A percentile compares a stretch with the other conserved stretches of the same genome.
Evolutionary conservation across 768 basidiomycete species (phyloP).

Genomic region (Favolaschia claudopus): DNA sequence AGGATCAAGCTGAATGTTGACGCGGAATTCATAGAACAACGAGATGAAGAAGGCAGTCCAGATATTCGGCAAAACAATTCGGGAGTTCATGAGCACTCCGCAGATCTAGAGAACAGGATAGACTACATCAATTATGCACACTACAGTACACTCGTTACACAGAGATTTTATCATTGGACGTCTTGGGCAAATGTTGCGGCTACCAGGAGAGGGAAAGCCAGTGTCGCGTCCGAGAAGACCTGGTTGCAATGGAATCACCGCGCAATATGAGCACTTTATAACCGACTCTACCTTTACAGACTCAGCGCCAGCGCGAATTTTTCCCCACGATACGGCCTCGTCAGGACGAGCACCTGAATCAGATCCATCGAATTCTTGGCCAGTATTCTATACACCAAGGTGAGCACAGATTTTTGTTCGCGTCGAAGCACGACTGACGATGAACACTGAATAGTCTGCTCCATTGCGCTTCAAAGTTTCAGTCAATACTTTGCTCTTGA

Average conservation of each 20-base stretch:
- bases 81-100: constrained; percentile 47
- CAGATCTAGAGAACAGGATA: neutral
- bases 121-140: neutral
- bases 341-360: constrained; percentile 97
- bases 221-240: constrained; percentile 96
- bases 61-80: constrained; percentile 53
- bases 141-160: neutral
- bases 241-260: constrained; percentile 33
- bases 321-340: constrained; percentile 98
- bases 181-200: constrained; percentile 89
- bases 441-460: constrained; percentile 96
- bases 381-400: constrained; percentile 97
- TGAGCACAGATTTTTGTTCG: no score
- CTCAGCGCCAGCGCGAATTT: constrained; percentile 87
- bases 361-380: constrained; percentile 98
- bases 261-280: neutral
- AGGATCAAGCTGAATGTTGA: neutral
- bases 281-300: constrained; percentile 71
- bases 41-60: constrained; percentile 55
- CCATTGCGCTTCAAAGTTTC: constrained; percentile 80
- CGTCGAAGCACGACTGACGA: constrained; percentile 75
- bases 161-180: constrained; percentile 16
- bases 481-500: constrained; percentile 9
- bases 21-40: constrained; percentile 32
- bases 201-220: constrained; percentile 94